phyloP scores from a whole-genome alignment of 2,329 filamentous ascomycete genomes.

The Claviceps pazoutovae region DNA sequence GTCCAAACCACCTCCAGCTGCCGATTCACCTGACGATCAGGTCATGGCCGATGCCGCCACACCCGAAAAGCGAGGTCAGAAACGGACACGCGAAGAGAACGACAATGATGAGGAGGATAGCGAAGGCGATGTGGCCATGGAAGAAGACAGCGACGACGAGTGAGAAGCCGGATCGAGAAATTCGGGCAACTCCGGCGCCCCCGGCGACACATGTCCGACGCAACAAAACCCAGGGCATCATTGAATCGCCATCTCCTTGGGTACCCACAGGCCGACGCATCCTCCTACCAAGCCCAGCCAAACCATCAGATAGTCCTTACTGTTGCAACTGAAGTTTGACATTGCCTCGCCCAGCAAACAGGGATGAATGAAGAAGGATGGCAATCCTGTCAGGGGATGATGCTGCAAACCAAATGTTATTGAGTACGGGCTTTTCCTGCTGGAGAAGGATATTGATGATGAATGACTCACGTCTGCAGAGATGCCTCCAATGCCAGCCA shows the following conservation, averaged over 20 bases:
- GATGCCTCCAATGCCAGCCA: slow-evolving; percentile 57
- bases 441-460: neutral
- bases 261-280: slow-evolving; percentile 65
- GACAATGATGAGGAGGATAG: slow-evolving; percentile 52
- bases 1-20: slow-evolving; percentile 33
- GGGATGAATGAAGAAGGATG: slow-evolving; percentile 84
- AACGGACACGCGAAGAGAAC: slow-evolving; percentile 55
- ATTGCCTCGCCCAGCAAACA: slow-evolving; percentile 79
- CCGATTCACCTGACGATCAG: slow-evolving; percentile 33
- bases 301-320: slow-evolving; percentile 62
- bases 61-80: slow-evolving; percentile 47
- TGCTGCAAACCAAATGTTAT: slow-evolving; percentile 39
- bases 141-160: slow-evolving; percentile 62
- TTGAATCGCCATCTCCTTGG: slow-evolving; percentile 47
- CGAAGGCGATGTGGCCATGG: slow-evolving; percentile 54
- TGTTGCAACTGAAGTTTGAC: slow-evolving; percentile 45
- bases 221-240: slow-evolving; percentile 10
- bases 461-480: slow-evolving; percentile 55
- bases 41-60: slow-evolving; percentile 36
- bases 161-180: slow-evolving; percentile 14
- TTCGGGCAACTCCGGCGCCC: neutral
- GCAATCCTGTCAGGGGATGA: slow-evolving; percentile 66
- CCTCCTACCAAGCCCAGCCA: slow-evolving; percentile 84
- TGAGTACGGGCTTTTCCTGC: slow-evolving; percentile 16
- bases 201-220: neutral